Evolutionary conservation across 2,329 filamentous ascomycete species (phyloP).

Genomic region (Huntiella omanensis): DNA sequence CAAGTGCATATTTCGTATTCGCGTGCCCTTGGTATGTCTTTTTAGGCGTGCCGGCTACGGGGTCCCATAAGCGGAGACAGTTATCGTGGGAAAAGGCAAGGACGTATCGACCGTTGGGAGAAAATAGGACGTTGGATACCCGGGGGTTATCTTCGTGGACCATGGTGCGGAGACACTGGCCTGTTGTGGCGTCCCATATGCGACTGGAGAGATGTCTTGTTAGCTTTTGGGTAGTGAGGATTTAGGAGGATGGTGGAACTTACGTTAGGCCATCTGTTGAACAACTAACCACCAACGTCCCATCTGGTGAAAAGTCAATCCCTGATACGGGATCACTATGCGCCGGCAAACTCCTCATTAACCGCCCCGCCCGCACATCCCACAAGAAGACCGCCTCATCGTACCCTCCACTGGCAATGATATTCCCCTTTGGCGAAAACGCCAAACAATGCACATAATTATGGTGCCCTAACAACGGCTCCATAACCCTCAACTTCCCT

Average conservation of each 20-base stretch:
- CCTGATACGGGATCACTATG: constrained; percentile 89
- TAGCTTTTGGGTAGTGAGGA: not conserved
- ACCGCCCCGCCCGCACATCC: constrained; percentile 73
- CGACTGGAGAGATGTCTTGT: constrained; percentile 28
- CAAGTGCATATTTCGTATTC: constrained; percentile 72
- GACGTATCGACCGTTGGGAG: constrained; percentile 83
- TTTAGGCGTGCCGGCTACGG: constrained; percentile 73
- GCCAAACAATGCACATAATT: constrained; percentile 91
- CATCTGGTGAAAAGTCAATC: constrained; percentile 83
- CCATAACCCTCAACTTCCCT: constrained; percentile 20
- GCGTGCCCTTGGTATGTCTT: constrained; percentile 93
- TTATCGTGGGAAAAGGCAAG: constrained; percentile 83
- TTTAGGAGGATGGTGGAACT: constrained; percentile 17
- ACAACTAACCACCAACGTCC: constrained; percentile 80
- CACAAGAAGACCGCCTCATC: constrained; percentile 95
- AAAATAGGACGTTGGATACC: constrained; percentile 50
- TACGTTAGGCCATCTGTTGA: constrained; percentile 78
- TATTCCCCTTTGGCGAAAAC: constrained; percentile 96
- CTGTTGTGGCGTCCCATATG: constrained; percentile 89
- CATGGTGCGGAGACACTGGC: constrained; percentile 83
- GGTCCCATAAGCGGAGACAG: constrained; percentile 85
- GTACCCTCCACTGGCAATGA: constrained; percentile 85
- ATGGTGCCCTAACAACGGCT: constrained; percentile 65
- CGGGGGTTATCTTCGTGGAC: constrained; percentile 67
- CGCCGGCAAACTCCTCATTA: constrained; percentile 82